Evolutionary conservation across 2,329 filamentous ascomycete genomes (phyloP).

Genomic region (Aschersonia sp.): DNA sequence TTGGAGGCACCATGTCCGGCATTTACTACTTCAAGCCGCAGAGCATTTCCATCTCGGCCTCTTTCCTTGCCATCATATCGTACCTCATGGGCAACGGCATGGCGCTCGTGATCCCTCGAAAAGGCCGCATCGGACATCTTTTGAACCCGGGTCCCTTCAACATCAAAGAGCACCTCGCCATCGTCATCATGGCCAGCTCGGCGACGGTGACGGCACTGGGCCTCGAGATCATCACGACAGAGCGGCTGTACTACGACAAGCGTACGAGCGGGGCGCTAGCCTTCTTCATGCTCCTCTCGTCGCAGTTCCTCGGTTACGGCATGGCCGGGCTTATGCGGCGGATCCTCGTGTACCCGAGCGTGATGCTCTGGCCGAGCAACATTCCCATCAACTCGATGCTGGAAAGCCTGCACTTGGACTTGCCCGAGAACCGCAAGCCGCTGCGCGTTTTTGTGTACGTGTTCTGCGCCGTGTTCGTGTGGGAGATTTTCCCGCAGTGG

Average conservation of each 20-base stretch:
- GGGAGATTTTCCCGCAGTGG: constrained; percentile 33
- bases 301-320: constrained; percentile 40
- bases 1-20: constrained; percentile 9
- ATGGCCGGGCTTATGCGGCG: constrained; percentile 32
- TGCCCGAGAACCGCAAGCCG: constrained; percentile 19
- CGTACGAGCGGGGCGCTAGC: constrained; percentile 30
- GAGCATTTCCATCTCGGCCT: constrained; percentile 9
- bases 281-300: constrained; percentile 33
- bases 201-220: constrained; percentile 22
- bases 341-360: constrained; percentile 36
- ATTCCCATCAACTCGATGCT: constrained; percentile 15
- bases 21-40: constrained; percentile 13
- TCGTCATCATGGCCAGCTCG: constrained; percentile 37
- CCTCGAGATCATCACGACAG: constrained; percentile 29
- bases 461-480: constrained; percentile 24
- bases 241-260: constrained; percentile 32
- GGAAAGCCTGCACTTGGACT: constrained; percentile 13
- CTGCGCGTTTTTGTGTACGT: constrained; percentile 25
- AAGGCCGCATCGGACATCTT: constrained; percentile 4
- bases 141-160: constrained; percentile 37
- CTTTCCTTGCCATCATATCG: constrained; percentile 11
- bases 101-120: constrained; percentile 6
- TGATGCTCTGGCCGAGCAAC: constrained; percentile 32
- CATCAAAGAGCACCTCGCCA: constrained; percentile 41
- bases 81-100: constrained; percentile 5